Evolutionary conservation across 2,329 filamentous ascomycete species (phyloP).

Genomic region (Knoxdaviesia proteae): DNA sequence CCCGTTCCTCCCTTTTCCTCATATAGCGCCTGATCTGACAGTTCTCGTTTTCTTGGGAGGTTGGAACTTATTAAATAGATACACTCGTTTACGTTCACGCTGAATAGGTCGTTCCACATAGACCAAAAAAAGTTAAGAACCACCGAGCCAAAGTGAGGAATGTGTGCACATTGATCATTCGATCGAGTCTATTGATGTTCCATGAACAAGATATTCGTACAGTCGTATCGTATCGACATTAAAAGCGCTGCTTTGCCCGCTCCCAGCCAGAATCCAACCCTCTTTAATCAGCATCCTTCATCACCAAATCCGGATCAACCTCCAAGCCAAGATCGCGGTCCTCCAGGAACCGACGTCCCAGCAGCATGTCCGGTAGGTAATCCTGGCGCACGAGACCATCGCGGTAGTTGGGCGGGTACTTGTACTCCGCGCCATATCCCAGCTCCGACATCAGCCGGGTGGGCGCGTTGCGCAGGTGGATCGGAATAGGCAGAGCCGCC

Average conservation of each 20-base stretch:
- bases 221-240: background rate
- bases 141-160: too few species aligned
- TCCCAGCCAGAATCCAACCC: background rate
- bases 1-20: too few species aligned
- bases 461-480: conserved; percentile 80
- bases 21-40: too few species aligned
- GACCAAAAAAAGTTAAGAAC: too few species aligned
- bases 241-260: background rate
- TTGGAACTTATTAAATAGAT: too few species aligned
- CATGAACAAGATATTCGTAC: too few species aligned
- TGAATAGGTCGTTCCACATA: too few species aligned
- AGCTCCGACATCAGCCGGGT: conserved; percentile 85
- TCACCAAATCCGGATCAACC: conserved; percentile 47
- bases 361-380: conserved; percentile 65
- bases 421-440: conserved; percentile 79
- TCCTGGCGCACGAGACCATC: conserved; percentile 69
- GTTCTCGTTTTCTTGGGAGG: too few species aligned
- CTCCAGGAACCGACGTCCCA: conserved; percentile 56
- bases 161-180: too few species aligned
- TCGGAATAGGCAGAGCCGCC: conserved; percentile 59
- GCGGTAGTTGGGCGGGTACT: conserved; percentile 83
- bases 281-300: conserved; percentile 10
- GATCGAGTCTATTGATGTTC: too few species aligned
- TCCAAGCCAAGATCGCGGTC: conserved; percentile 59
- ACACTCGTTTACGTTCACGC: too few species aligned